These are phyloP conservation scores for Skeletonema menzelii DNA, from an alignment of 108 stramenopile species.

Conservation along the genomic window DNA sequence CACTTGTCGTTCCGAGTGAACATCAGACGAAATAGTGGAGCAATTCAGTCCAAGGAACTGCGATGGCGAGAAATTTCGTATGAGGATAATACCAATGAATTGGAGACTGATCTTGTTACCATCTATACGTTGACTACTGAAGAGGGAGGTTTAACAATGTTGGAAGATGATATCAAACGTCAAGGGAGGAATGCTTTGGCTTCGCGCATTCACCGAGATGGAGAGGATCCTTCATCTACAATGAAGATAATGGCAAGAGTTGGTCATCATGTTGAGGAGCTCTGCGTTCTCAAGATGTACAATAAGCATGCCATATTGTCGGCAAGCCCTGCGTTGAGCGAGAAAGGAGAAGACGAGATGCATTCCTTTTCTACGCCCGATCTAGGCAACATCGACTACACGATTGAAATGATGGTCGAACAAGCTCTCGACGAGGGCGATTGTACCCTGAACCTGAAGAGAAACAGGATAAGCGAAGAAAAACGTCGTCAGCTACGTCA, in stretches of 20 bases:
- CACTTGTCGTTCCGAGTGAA: constrained; percentile 16
- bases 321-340: constrained; percentile 22
- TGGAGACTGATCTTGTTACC: not conserved
- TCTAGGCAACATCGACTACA: constrained; percentile 16
- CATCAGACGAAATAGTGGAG: constrained; percentile 3
- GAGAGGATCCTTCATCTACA: constrained; percentile 20
- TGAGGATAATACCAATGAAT: not conserved
- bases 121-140: not conserved
- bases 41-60: constrained; percentile 16
- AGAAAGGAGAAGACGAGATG: constrained; percentile 20
- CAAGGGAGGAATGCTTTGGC: not conserved
- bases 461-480: constrained; percentile 1
- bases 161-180: not conserved
- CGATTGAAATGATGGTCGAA: constrained; percentile 14
- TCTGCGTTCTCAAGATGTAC: constrained; percentile 24
- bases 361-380: constrained; percentile 9
- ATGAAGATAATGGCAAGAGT: constrained; percentile 28
- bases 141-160: not conserved
- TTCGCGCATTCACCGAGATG: constrained; percentile 6
- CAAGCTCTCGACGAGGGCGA: not conserved
- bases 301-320: constrained; percentile 14
- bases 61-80: constrained; percentile 21
- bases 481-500: constrained; percentile 23
- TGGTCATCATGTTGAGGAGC: not conserved
- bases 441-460: not conserved